Conservation (phyloP, 176 grass and related monocot species). For the Luzula sylvatica region DNA sequence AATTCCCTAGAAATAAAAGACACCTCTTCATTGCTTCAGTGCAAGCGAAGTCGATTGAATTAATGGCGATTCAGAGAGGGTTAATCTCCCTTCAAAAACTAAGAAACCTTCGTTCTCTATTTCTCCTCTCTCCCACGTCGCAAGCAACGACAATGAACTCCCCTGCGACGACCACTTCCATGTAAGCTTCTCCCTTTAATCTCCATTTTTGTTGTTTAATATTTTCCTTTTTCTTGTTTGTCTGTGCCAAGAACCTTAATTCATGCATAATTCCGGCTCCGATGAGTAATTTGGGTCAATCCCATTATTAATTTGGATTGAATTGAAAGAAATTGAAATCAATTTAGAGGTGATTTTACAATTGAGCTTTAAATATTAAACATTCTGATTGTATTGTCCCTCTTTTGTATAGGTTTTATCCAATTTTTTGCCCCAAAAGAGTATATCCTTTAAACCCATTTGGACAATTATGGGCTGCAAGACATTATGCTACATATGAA, state of each 20-base stretch:
- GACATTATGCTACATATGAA: conserved; percentile 37
- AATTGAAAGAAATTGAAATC: not conserved
- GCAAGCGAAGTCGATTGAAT: no score
- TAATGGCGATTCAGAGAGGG: conserved; percentile 26
- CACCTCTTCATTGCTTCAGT: no score
- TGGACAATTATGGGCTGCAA: conserved; percentile 16
- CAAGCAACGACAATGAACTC: not conserved
- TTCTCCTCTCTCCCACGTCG: conserved; percentile 9
- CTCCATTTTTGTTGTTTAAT: not conserved
- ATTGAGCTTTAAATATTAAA: not conserved
- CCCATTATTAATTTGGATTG: not conserved
- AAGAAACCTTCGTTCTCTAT: conserved; percentile 15
- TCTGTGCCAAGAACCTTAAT: not conserved
- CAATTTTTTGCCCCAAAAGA: conserved; percentile 24
- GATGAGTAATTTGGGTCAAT: not conserved
- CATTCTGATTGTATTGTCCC: not conserved
- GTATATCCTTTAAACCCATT: conserved; percentile 19
- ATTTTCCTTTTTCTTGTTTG: not conserved
- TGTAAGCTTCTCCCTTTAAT: conserved; percentile 12
- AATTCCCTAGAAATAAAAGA: not conserved
- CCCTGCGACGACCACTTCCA: not conserved
- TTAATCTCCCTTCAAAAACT: conserved; percentile 24
- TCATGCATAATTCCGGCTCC: not conserved
- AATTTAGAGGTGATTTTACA: not conserved
- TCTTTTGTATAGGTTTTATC: conserved; percentile 23